phyloP scores from a whole-genome alignment of 257 asterid species.

The Paulownia fortunei region DNA sequence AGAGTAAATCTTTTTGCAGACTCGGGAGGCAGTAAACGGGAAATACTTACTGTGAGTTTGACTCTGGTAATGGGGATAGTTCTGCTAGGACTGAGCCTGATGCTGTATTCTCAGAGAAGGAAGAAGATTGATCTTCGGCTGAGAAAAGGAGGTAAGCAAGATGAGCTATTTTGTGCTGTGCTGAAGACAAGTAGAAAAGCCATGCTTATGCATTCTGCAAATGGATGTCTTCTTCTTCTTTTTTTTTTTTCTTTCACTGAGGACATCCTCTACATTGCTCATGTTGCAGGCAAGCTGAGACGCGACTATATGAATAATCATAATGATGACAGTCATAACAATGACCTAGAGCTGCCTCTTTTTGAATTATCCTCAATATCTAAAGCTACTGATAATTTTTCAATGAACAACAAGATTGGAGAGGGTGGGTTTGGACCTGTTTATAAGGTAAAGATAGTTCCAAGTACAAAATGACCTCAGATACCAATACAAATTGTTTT shows the following conservation, averaged over 20 bases:
- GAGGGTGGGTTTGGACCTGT: constrained; percentile 71
- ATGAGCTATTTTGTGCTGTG: neutral
- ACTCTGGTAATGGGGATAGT: neutral
- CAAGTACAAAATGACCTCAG: neutral
- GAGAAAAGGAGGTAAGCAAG: constrained; percentile 2
- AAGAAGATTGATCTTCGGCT: neutral
- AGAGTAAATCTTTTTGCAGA: neutral
- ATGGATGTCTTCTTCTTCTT: neutral
- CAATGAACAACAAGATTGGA: constrained; percentile 48
- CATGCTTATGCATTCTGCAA: too few species aligned
- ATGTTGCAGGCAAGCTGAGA: neutral
- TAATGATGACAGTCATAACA: neutral
- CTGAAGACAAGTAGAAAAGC: too few species aligned
- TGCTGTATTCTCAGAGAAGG: neutral
- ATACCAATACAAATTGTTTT: too few species aligned
- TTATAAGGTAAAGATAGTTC: constrained; percentile 23
- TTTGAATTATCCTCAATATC: constrained; percentile 35
- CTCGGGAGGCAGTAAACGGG: neutral
- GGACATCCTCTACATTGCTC: neutral
- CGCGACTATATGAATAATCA: neutral
- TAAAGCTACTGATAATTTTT: constrained; percentile 50
- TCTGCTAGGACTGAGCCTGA: neutral
- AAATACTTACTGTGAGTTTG: constrained; percentile 4
- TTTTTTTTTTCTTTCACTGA: neutral
- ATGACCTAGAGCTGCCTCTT: constrained; percentile 47